Base-by-base conservation (phyloP, 805 yeast genomes). In the Ogataea nakhonphanomensis region DNA sequence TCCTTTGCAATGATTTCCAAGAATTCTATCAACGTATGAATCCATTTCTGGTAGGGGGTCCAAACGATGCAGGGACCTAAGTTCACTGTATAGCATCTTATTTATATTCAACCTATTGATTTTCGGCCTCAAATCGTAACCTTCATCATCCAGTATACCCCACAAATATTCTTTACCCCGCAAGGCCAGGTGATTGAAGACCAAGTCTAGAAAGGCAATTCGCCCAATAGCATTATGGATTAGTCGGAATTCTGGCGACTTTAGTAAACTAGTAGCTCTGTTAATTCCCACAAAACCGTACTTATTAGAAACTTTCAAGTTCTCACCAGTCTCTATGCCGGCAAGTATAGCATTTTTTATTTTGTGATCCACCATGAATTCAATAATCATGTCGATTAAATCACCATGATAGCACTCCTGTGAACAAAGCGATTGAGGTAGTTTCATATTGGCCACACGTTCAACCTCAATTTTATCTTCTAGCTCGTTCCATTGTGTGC, bases 191-290 rank as follows among this genome's bases (percentile, higher is more conserved):
- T 50, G 53, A 30, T 65, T 65, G 5, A 71, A 31, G 3, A 79
- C 12, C 14, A 79, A 33, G 7, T 65, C 41, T 5, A 68, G 33
- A 50, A 79, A 78, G 1, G 43, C 40, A 1, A 42, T 41, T 7
- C 58, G 53, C 0, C 81, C 82, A 2, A 78, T 46, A 1, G 58
- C 23, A 2, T 41, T 44, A 41, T 63, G 73, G 0, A 79, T 38
- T 3, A 53, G 45, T 23, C 66, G 65, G 78, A 85, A 79, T 2
- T 54, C 45, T 3, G 61, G 49, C 4, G 65, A 53, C 43, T 76
- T 78, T 13, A 82, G 45, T 2, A 56, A 38, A 12, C 65, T 59
- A 3, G 67, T 65, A 17, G 60, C 59, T n/a, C 69, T 58, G 44
- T 70, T 75, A 7, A 61, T 53, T 5, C 62, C 56, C 1, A 50